Base-by-base conservation (phyloP, 2,329 filamentous ascomycete species). In the Teratosphaeria destructans region DNA sequence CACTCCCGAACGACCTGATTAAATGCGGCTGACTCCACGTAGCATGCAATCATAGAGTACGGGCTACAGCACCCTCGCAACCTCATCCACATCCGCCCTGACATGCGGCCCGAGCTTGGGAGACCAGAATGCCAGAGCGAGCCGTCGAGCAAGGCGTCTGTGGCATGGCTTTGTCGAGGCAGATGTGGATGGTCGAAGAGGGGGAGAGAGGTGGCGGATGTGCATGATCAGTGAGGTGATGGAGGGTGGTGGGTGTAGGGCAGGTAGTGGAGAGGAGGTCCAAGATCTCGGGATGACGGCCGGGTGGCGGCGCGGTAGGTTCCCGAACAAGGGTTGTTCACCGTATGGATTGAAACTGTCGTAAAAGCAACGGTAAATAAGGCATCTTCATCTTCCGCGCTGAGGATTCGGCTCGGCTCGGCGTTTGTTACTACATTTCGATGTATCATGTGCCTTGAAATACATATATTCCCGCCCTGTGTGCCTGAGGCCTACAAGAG, bases 21-120 rank as follows among this genome's bases (percentile, higher is more conserved):
- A 83, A 83, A 66, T 82, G 81, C 12, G 78, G 79, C 60, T 82
- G 81, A 43, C 80, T 71, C 65, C 77, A 84, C 0, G 81, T 82
- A 47, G 73, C 63, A 37, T 71, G 72, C 6, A 73, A 55, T 19
- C 67, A 72, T 12, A 67, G 60, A 16, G 70, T 70, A 16, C 63
- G 19, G 65, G 59, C 57, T 68, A 69, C 54, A 73, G 62, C n/a
- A 69, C 62, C 11, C 71, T 63, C 10, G 57, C 59, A 11, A 65
- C 63, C 60, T 66, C 34, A 47, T 58, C 47, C 12, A 59, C 29
- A 49, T 59, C 56, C n/a, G 39, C 34, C 52, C 62, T 57, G n/a
- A 69, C 66, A 60, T 67, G 57, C n/a, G 23, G 29, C 29, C 59
- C 29, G 12, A 68, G 65, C 58, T 71, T 67, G 34, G 60, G 39